Evolutionary conservation across 371 early-diverging fungal genomes (phyloP).

Genomic region (Saksenaea vasiformis): DNA sequence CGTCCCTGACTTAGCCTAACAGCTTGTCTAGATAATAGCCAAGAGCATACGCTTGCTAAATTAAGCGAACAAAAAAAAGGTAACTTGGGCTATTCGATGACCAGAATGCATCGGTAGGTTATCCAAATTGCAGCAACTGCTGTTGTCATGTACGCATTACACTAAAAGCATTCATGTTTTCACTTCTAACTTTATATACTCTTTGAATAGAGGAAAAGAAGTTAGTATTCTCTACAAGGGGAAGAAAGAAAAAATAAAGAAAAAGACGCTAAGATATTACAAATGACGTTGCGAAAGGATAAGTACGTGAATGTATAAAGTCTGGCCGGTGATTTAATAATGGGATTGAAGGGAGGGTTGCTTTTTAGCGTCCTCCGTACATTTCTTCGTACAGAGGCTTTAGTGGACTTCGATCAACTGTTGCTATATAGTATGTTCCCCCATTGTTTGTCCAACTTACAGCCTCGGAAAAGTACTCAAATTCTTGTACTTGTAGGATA

Average conservation of each 20-base stretch:
- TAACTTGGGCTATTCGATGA: no score
- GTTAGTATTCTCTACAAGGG: not conserved
- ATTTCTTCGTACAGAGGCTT: slow-evolving; percentile 59
- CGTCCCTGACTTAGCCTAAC: no score
- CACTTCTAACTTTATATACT: not conserved
- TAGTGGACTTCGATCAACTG: slow-evolving; percentile 74
- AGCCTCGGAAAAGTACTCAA: slow-evolving; percentile 79
- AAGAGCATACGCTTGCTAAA: no score
- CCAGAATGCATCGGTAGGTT: no score
- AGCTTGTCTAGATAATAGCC: no score
- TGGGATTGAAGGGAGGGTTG: not conserved
- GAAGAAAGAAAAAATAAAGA: not conserved
- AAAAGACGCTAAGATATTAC: not conserved
- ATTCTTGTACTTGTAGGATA: slow-evolving; percentile 76
- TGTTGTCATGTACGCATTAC: no score
- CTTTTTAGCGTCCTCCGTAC: slow-evolving; percentile 17
- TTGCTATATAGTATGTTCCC: slow-evolving; percentile 85
- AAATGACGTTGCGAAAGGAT: not conserved
- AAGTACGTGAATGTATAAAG: not conserved
- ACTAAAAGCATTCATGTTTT: no score
- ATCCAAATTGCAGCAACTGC: no score
- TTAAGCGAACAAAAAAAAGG: no score
- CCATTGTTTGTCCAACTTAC: slow-evolving; percentile 94
- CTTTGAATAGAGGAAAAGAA: not conserved
- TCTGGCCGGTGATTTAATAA: not conserved